Evolutionary conservation across 2,329 filamentous ascomycete genomes (phyloP), one percentile per base, ranked within the genome.

Genomic region (Rugonectria rugulosa): DNA sequence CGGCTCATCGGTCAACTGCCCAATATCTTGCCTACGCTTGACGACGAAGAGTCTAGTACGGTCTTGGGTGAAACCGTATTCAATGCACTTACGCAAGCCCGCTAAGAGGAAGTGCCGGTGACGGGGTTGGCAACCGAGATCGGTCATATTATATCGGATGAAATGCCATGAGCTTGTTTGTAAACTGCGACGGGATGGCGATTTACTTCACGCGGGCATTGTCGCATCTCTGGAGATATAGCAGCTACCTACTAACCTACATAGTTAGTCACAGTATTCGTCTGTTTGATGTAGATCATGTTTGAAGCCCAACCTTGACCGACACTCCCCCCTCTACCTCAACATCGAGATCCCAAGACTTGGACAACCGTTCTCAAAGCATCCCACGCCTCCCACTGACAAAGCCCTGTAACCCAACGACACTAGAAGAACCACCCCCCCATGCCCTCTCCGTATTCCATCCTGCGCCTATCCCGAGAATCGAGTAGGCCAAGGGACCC

Each of bases 91-190:
- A 15, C 52, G 31, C 38, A 40, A 27, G n/a, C 12, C 6, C 19
- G 21, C 52, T 49, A 37, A 45, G 52, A 37, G 24, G 19, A 38
- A 44, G n/a, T 55, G 46, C 44, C 38, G 52, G 38, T 10, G 21
- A 43, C 37, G 37, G 51, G 20, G 23, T n/a, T 21, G 19, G 14
- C 14, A 50, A 32, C 32, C 38, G 45, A 55, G 45, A 41, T 38
- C 45, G 40, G 40, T 23, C 20, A 27, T 36, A 5, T 36, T 20
- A 49, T 32, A 55, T 49, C 38, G 45, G 52, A 55, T 36, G 50
- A 53, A 53, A 26, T n/a, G n/a, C n/a, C n/a, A n/a, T n/a, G n/a
- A n/a, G n/a, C n/a, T n/a, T n/a, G n/a, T n/a, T n/a, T n/a, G 19
- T 21, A 41, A 34, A 42, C 32, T 20, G 21, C 15, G 9, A 21